These are phyloP conservation scores for Pisolithus tinctorius DNA, from an alignment of 768 basidiomycete genomes.

Conservation along the genomic window DNA sequence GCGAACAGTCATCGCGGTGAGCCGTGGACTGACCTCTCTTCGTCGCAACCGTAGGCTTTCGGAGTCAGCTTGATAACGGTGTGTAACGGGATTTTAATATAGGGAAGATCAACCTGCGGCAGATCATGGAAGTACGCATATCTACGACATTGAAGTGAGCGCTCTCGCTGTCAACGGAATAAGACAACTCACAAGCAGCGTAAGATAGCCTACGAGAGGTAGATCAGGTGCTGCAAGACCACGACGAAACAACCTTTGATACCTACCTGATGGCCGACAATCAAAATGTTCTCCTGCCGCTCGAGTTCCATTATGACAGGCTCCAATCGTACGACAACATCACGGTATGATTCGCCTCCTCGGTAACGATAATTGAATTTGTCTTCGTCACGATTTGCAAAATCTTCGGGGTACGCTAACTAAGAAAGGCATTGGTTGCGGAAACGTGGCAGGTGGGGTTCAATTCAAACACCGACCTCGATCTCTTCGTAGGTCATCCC, in stretches of 20 bases:
- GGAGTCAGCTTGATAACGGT: slow-evolving; percentile 98
- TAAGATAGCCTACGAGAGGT: slow-evolving; percentile 53
- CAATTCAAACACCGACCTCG: slow-evolving; percentile 49
- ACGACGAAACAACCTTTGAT: not conserved
- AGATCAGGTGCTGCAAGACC: not conserved
- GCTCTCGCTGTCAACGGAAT: not conserved
- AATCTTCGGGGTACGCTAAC: slow-evolving; percentile 96
- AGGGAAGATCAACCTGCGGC: slow-evolving; percentile 89
- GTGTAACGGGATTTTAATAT: slow-evolving; percentile 95
- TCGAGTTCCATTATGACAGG: slow-evolving; percentile 99
- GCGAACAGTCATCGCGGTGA: not conserved
- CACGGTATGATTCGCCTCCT: slow-evolving; percentile 95
- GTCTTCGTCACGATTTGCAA: slow-evolving; percentile 96
- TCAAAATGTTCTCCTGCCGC: slow-evolving; percentile 92
- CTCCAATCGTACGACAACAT: slow-evolving; percentile 91
- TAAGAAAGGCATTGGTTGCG: slow-evolving; percentile 22
- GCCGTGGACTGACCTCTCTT: slow-evolving; percentile 59
- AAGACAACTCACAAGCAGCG: slow-evolving; percentile 57
- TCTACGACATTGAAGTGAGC: slow-evolving; percentile 31
- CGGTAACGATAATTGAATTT: slow-evolving; percentile 99
- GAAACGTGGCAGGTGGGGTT: not conserved
- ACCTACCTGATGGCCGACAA: slow-evolving; percentile 87
- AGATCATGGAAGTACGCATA: slow-evolving; percentile 97
- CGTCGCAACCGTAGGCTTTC: slow-evolving; percentile 97
- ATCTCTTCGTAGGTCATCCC: slow-evolving; percentile 99